These are phyloP conservation scores for Aspergillus egyptiacus DNA, from an alignment of 495 filamentous ascomycete species.

Conservation along the genomic window DNA sequence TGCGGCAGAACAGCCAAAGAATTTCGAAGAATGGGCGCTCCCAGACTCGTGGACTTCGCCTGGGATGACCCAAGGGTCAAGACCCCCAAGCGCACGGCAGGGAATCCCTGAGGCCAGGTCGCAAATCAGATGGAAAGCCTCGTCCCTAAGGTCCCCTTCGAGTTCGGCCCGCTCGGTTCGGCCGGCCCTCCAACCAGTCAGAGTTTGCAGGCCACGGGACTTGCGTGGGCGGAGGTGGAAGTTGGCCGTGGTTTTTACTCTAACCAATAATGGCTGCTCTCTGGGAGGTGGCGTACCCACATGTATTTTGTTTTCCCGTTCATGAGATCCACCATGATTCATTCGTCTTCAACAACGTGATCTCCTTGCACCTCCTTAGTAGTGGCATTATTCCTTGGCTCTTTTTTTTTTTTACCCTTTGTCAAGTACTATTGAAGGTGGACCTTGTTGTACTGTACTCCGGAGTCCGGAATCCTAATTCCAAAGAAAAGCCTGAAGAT, in stretches of 20 bases:
- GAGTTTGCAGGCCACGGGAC: not conserved
- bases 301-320: too few species aligned
- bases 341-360: slow-evolving; percentile 1
- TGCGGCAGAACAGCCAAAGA: slow-evolving; percentile 18
- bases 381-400: slow-evolving; percentile 3
- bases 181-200: slow-evolving; percentile 17
- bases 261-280: too few species aligned
- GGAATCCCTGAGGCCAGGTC: too few species aligned
- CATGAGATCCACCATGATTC: too few species aligned
- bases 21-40: slow-evolving; percentile 7
- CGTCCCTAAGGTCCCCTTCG: too few species aligned
- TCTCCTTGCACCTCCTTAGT: not conserved
- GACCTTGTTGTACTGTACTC: not conserved
- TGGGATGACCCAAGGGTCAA: slow-evolving; percentile 6
- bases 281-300: slow-evolving; percentile 5
- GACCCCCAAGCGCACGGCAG: too few species aligned
- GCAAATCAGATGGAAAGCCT: too few species aligned
- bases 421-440: not conserved
- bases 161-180: too few species aligned
- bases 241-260: too few species aligned
- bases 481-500: too few species aligned
- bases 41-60: not conserved
- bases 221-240: too few species aligned
- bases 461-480: too few species aligned
- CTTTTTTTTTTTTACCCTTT: not conserved